A percentile compares a stretch with the other conserved stretches of the same genome.
These are phyloP conservation scores for Coniochaeta sp. DNA, from an alignment of 2,329 filamentous ascomycete species.

Conservation along the genomic window DNA sequence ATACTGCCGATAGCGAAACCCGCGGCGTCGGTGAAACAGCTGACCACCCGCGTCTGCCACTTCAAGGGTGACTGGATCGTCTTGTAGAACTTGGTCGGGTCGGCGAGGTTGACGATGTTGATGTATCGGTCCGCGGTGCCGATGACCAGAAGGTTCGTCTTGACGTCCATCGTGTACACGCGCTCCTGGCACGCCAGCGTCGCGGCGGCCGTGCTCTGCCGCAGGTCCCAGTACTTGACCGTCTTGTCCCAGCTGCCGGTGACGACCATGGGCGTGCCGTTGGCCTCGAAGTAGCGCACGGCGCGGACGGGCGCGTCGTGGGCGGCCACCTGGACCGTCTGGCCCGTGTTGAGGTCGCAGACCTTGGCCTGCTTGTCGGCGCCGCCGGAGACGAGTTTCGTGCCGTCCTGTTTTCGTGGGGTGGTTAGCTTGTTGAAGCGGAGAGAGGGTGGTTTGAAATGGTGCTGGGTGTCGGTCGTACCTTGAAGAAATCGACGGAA, in stretches of 20 bases:
- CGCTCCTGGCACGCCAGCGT: conserved; percentile 65
- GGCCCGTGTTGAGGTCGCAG: conserved; percentile 67
- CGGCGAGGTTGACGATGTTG: conserved; percentile 85
- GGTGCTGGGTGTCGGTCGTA: conserved; percentile 33
- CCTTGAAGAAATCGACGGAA: conserved; percentile 81
- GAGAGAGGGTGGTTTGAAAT: no score
- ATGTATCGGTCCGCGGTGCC: conserved; percentile 95
- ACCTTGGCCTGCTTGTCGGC: conserved; percentile 88
- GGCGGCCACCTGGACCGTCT: conserved; percentile 67
- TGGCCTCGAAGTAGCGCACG: conserved; percentile 69
- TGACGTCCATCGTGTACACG: conserved; percentile 87
- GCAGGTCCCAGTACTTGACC: conserved; percentile 82
- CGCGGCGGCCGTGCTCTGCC: conserved; percentile 57
- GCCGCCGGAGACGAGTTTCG: conserved; percentile 78
- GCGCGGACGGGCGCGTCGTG: conserved; percentile 79
- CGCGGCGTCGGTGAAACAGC: conserved; percentile 85
- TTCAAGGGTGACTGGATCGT: conserved; percentile 92
- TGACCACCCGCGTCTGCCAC: conserved; percentile 94
- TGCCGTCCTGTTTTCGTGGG: conserved; percentile 62
- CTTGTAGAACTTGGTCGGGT: conserved; percentile 91
- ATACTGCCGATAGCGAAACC: conserved; percentile 96
- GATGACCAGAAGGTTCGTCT: conserved; percentile 80
- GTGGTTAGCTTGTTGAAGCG: conserved; percentile 7
- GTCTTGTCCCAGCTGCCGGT: conserved; percentile 92
- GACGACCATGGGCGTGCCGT: conserved; percentile 72